Evolutionary conservation across 2,329 filamentous ascomycete species (phyloP), one percentile per base, ranked within the genome.

Genomic region (Beauveria sp.): DNA sequence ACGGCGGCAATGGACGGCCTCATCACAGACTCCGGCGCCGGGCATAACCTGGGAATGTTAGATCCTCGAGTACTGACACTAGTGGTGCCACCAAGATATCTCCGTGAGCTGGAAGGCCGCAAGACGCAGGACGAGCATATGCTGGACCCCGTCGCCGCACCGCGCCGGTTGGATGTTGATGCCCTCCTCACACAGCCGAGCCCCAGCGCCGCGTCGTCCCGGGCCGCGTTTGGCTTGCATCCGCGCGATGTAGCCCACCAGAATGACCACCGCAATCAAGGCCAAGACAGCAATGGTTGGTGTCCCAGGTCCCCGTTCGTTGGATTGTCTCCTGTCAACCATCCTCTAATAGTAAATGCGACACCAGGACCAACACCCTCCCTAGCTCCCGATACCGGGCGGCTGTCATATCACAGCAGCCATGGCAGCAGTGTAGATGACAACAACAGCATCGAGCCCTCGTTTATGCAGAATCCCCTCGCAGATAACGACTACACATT

Each of bases 401-500:
- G 46, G 49, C 50, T 57, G 20, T 62, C 60, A 16, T 56, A 58
- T 43, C 53, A 62, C 28, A 52, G 52, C 40, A 62, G 60, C 53
- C 46, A 62, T 53, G 53, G 56, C 34, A 62, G 53, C 47, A 52
- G 52, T 30, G 46, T 52, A 28, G 60, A 62, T n/a, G 60, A 62
- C 20, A 38, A 62, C 40, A 46, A 53, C 12, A 60, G 50, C 42
- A 62, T 62, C 20, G 60, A 62, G 47, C 53, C 47, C 16, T 57
- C 60, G 6, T 62, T 62, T 47, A 40, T 62, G 43, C 65, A 66
- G 58, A 72, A 72, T 54, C 71, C 71, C 3, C 65, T 72, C 1
- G 71, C 70, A 4, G 70, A 72, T 52, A 69, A 68, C 22, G 70
- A 72, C 60, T 70, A 70, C 8, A 70, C 70, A 7, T 72, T 72